A percentile compares a stretch with the other conserved stretches of the same genome.
Evolutionary conservation across 768 basidiomycete species (phyloP).

Genomic region (Mycena albidolilacea): DNA sequence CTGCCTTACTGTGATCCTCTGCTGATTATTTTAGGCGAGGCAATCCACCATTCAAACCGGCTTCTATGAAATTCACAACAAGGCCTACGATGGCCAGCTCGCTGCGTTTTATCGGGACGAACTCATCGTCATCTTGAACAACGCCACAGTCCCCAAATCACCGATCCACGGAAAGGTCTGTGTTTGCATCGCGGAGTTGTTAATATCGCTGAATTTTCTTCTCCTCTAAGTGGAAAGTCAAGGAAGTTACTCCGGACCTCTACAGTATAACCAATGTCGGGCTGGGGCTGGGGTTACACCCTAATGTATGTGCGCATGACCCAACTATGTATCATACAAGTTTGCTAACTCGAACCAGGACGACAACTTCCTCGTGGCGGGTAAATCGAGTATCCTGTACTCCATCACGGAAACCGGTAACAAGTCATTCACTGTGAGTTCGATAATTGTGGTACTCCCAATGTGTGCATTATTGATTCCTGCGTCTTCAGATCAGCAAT

Average conservation of each 20-base stretch:
- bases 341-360: not conserved
- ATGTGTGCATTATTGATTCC: not conserved
- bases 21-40: too few relatives aligned
- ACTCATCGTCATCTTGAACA: not conserved
- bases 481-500: not conserved
- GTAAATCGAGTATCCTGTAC: not conserved
- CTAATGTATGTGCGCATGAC: not conserved
- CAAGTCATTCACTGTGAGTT: not conserved
- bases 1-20: too few relatives aligned
- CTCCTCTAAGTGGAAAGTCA: not conserved
- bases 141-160: not conserved
- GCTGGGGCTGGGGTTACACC: not conserved
- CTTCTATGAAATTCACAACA: conserved; percentile 5
- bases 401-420: not conserved
- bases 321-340: not conserved
- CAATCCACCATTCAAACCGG: not conserved
- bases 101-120: conserved; percentile 1
- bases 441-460: not conserved
- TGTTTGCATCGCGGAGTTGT: not conserved
- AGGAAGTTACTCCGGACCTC: not conserved
- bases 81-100: conserved; percentile 6
- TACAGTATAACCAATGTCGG: conserved; percentile 4
- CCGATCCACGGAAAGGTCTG: not conserved
- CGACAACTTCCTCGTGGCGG: not conserved
- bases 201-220: not conserved